These are phyloP conservation scores for Saccharomyces pastorianus DNA, from an alignment of 1,139 yeast species.

Conservation along the genomic window DNA sequence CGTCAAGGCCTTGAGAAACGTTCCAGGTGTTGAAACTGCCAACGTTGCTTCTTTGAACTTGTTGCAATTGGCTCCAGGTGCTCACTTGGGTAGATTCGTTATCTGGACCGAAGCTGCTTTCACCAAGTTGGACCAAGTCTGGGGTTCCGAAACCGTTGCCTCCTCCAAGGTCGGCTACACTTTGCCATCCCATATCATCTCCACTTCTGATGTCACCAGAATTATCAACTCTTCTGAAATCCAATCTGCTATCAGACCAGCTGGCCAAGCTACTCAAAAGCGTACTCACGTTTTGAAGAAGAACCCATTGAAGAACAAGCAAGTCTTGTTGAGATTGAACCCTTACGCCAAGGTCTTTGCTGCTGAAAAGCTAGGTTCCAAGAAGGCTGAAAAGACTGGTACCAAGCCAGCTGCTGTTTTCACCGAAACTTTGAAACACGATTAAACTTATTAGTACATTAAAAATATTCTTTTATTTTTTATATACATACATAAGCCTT, in stretches of 20 bases:
- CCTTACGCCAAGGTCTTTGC: conserved; percentile 98
- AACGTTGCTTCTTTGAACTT: conserved; percentile 89
- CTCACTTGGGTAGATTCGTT: conserved; percentile 98
- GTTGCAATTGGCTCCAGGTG: conserved; percentile 99
- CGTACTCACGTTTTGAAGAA: conserved; percentile 94
- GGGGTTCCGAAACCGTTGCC: conserved; percentile 87
- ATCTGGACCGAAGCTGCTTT: conserved; percentile 99
- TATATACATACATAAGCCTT: not conserved
- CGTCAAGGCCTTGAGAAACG: conserved; percentile 97
- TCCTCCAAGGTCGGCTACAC: conserved; percentile 85
- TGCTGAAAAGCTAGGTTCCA: conserved; percentile 83
- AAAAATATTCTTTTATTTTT: not conserved
- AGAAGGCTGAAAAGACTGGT: conserved; percentile 61
- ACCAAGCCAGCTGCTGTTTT: conserved; percentile 69
- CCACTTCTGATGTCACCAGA: conserved; percentile 95
- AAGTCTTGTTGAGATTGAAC: conserved; percentile 95
- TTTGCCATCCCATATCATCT: conserved; percentile 86
- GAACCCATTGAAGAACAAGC: conserved; percentile 99
- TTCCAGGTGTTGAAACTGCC: conserved; percentile 99
- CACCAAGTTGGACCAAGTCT: conserved; percentile 91
- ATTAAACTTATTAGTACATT: conserved; percentile 25
- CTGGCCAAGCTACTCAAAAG: conserved; percentile 91
- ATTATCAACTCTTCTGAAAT: conserved; percentile 98
- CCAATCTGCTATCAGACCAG: conserved; percentile 95
- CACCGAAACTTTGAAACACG: conserved; percentile 56